Percentiles rank a stretch among this genome's conserved stretches.
Conservation (phyloP, 768 basidiomycete species). For the Asterophora lycoperdoides region DNA sequence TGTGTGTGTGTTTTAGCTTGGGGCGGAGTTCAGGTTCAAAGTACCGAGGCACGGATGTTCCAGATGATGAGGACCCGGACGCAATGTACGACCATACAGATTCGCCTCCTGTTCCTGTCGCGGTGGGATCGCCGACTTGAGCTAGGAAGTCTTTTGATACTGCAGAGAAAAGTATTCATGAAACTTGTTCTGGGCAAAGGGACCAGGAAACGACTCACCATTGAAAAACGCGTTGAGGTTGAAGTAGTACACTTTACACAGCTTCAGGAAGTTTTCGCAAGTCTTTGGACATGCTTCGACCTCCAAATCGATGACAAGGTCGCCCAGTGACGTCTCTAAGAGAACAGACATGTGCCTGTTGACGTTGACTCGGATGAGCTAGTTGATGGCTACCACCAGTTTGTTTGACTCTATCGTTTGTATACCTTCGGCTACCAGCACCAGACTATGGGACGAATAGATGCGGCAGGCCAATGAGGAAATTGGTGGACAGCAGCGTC, state of each 20-base stretch:
- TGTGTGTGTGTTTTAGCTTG: slow-evolving; percentile 75
- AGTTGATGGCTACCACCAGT: not conserved
- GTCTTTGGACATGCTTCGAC: slow-evolving; percentile 86
- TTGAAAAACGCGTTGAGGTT: slow-evolving; percentile 98
- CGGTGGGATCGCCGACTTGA: slow-evolving; percentile 94
- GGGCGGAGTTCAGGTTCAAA: slow-evolving; percentile 82
- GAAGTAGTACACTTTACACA: slow-evolving; percentile 97
- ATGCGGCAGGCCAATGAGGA: not conserved
- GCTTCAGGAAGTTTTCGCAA: slow-evolving; percentile 94
- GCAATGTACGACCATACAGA: slow-evolving; percentile 78
- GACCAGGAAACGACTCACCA: slow-evolving; percentile 48
- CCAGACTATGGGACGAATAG: not conserved
- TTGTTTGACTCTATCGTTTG: not conserved
- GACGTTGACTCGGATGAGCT: not conserved
- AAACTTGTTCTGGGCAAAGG: not conserved
- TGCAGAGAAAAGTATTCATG: slow-evolving; percentile 25
- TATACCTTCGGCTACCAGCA: not conserved
- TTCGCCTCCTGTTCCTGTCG: slow-evolving; percentile 91
- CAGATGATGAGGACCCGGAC: slow-evolving; percentile 32
- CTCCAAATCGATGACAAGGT: slow-evolving; percentile 95
- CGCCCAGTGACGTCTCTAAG: slow-evolving; percentile 94
- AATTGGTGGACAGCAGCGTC: no score
- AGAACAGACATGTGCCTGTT: slow-evolving; percentile 77
- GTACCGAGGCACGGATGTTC: slow-evolving; percentile 58
- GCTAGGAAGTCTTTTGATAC: slow-evolving; percentile 98